phyloP scores from a whole-genome alignment of 371 early-diverging fungal genomes.

The Mucor mucedo region DNA sequence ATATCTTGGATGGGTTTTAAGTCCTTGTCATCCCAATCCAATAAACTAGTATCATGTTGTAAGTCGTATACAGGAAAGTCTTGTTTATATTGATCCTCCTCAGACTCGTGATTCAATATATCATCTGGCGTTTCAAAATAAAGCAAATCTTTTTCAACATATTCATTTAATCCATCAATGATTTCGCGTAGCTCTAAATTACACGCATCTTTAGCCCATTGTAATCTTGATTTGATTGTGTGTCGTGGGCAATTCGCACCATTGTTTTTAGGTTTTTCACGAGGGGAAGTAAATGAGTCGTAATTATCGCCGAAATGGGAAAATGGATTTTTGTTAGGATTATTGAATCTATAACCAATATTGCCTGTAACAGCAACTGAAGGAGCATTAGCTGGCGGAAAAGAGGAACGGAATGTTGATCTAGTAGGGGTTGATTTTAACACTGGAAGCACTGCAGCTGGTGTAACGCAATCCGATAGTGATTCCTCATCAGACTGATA shows the following conservation, averaged over 20 bases:
- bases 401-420: conserved; percentile 1
- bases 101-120: conserved; percentile 18
- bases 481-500: background rate
- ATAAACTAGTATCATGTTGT: background rate
- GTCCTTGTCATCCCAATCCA: conserved; percentile 5
- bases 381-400: background rate
- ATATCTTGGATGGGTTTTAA: background rate
- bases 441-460: background rate
- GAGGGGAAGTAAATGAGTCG: conserved; percentile 2
- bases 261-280: background rate
- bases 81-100: conserved; percentile 4
- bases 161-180: conserved; percentile 74
- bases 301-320: conserved; percentile 14
- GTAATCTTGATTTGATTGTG: conserved; percentile 43
- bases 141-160: conserved; percentile 69
- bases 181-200: conserved; percentile 65
- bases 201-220: conserved; percentile 52
- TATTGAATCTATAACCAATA: conserved; percentile 20
- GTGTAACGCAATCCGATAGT: background rate
- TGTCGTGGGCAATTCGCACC: conserved; percentile 10
- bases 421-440: conserved; percentile 10
- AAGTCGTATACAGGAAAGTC: background rate
- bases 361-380: background rate
- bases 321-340: conserved; percentile 21
- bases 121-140: conserved; percentile 60